Percentiles rank a stretch among this genome's conserved stretches.
Evolutionary conservation across 1,284 basidiomycete genomes (phyloP).

Genomic region (Melampsora larici-populina): DNA sequence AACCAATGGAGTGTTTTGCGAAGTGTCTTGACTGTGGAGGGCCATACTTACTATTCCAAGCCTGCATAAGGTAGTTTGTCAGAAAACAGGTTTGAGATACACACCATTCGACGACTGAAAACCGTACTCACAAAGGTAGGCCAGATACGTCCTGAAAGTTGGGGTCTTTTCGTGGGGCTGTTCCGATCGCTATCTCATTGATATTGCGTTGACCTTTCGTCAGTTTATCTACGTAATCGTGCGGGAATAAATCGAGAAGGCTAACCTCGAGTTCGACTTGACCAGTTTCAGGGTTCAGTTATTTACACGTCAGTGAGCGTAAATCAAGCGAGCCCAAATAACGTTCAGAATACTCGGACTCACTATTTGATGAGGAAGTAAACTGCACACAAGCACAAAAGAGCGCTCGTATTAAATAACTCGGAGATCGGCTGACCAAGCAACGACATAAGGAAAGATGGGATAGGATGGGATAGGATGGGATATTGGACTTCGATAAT

Average conservation of each 20-base stretch:
- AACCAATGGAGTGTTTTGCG: too few relatives aligned
- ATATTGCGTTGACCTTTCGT: background rate
- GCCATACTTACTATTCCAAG: background rate
- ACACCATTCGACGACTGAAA: background rate
- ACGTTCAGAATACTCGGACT: background rate
- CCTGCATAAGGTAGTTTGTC: background rate
- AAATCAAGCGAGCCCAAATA: background rate
- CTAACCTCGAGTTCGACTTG: background rate
- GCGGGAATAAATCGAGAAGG: background rate
- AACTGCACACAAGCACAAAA: background rate
- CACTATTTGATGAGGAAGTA: background rate
- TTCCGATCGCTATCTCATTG: conserved; percentile 21
- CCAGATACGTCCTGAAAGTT: conserved; percentile 1
- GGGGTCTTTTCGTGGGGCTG: background rate
- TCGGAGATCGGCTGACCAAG: background rate
- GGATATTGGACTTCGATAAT: too few relatives aligned
- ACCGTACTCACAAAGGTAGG: conserved; percentile 11
- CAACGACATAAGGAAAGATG: too few relatives aligned
- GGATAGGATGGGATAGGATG: too few relatives aligned
- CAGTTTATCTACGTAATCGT: background rate
- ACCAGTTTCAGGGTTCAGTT: background rate
- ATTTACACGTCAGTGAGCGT: background rate
- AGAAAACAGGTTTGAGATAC: background rate
- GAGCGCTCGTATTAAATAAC: background rate
- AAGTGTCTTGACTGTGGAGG: background rate